Base-by-base conservation (phyloP, 2,329 filamentous ascomycete species). In the Phoma sp. region DNA sequence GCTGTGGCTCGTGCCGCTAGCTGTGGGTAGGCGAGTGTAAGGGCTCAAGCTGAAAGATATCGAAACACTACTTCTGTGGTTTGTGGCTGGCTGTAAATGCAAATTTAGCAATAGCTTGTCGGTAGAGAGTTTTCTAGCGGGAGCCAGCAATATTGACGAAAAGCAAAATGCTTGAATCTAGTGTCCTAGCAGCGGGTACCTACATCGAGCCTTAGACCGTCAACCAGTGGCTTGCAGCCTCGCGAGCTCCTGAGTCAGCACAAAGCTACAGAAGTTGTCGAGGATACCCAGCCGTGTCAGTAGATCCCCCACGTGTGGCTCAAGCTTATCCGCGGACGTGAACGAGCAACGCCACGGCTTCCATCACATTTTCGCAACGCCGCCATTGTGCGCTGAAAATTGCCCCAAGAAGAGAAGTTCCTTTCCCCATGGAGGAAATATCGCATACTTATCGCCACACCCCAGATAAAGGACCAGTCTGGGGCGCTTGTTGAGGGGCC, bases 401-500 rank as follows among this genome's bases (percentile, higher is more conserved):
- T 32, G 23, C 36, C 40, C 18, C 48, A 43, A 45, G 32, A 22
- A 22, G 30, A 42, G 40, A 35, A 24, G 43, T 18, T 30, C 29
- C 38, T 18, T 29, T 32, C 46, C 40, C 52, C 45, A 58, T 52
- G 27, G 24, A 54, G 33, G n/a, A 23, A 30, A 45, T 55, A 44
- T 50, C 45, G 54, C 39, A 47, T 38, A 25, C 38, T 37, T 52
- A 4, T 67, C 54, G 65, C 65, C 65, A 66, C 63, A 44, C 46
- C 49, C 53, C 35, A 57, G 41, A 32, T 57, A 45, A 53, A 45
- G 35, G 47, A 32, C 44, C 53, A 55, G 50, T 54, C 54, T 62
- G 58, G 61, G 62, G 57, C 57, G 48, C 23, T 52, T 66, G 65
- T 67, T 67, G 65, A 59, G 62, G 51, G 53, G 55, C 51, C 52